These are phyloP conservation scores for Sclerotinia subarctica DNA, from an alignment of 2,329 filamentous ascomycete genomes.

Conservation along the genomic window DNA sequence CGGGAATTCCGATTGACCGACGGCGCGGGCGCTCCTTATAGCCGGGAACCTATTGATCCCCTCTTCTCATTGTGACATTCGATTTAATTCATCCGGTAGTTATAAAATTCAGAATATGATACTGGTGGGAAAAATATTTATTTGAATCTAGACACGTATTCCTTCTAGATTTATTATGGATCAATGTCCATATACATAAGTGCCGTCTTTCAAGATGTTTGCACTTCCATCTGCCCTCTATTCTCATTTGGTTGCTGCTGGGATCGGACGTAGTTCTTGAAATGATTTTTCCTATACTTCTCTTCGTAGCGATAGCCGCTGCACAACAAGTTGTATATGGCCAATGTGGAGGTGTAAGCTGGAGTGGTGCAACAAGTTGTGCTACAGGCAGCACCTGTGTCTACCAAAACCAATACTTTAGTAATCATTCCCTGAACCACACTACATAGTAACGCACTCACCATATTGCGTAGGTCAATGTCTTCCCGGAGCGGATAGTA, in stretches of 20 bases:
- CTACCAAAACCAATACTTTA: conserved; percentile 24
- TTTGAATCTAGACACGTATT: neutral
- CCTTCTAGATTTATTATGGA: neutral
- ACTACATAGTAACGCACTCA: neutral
- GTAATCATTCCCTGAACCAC: neutral
- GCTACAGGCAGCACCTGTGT: conserved; percentile 23
- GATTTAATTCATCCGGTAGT: neutral
- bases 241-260: neutral
- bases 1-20: neutral
- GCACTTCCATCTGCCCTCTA: too few species aligned
- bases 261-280: neutral
- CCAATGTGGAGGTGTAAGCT: conserved; percentile 31
- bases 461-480: neutral
- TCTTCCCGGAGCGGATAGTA: neutral
- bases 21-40: neutral
- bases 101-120: neutral
- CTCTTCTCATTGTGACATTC: neutral
- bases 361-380: conserved; percentile 26
- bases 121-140: neutral
- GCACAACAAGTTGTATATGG: conserved; percentile 21
- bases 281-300: neutral
- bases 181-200: neutral
- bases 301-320: neutral
- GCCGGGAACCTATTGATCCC: neutral
- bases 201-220: neutral